These are phyloP conservation scores for Podaxis sp. DNA, from an alignment of 768 basidiomycete species.

Conservation along the genomic window DNA sequence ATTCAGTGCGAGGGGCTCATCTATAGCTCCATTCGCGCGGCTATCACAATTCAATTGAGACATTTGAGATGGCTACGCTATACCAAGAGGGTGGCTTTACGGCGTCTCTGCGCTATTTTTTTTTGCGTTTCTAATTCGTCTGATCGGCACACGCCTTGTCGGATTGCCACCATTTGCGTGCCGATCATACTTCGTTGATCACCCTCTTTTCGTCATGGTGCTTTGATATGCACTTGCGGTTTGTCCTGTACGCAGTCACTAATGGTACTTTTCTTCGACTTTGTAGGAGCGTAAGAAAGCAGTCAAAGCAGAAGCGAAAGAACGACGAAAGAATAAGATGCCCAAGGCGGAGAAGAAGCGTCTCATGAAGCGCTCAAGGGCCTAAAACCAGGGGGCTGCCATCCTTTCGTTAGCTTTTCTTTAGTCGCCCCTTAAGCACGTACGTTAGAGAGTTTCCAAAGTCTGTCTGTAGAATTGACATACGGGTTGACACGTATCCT, in stretches of 20 bases:
- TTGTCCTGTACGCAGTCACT: neutral
- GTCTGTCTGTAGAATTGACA: neutral
- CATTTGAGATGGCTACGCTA: neutral
- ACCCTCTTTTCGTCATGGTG: neutral
- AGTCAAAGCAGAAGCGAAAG: slow-evolving; percentile 80
- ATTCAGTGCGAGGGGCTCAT: neutral
- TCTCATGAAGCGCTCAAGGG: slow-evolving; percentile 55
- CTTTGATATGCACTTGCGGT: neutral
- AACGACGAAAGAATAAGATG: slow-evolving; percentile 89
- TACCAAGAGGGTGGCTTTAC: neutral
- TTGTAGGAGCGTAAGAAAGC: slow-evolving; percentile 87
- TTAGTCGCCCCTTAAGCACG: neutral
- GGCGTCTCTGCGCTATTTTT: neutral
- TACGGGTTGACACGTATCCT: slow-evolving; percentile 1
- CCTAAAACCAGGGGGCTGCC: neutral
- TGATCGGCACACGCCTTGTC: neutral
- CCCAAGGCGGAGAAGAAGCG: slow-evolving; percentile 94
- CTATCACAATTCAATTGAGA: neutral
- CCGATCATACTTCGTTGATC: neutral
- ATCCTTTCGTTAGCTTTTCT: neutral
- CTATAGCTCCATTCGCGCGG: neutral
- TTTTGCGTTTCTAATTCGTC: neutral
- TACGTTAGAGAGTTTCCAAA: neutral
- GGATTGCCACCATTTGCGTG: neutral
- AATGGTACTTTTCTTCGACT: slow-evolving; percentile 9